Conservation (phyloP, 2,329 filamentous ascomycete species). For the Talaromyces pinophilus region DNA sequence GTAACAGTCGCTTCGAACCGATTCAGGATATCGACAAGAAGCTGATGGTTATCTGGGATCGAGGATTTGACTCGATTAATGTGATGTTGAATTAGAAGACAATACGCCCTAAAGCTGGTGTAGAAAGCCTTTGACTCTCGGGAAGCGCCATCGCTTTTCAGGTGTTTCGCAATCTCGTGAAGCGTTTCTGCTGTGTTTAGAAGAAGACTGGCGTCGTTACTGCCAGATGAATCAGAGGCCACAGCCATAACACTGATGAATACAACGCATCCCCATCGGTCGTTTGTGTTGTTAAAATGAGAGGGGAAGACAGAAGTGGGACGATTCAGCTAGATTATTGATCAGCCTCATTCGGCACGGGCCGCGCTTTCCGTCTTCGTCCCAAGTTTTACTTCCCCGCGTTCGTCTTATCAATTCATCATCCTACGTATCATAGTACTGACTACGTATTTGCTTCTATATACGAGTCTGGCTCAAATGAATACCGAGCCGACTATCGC, state of each 20-base stretch:
- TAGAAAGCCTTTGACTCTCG: constrained; percentile 3
- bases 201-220: not conserved
- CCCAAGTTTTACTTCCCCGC: not conserved
- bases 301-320: not conserved
- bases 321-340: not conserved
- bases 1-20: not conserved
- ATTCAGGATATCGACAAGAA: not conserved
- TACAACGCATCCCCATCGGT: not conserved
- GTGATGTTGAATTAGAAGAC: constrained; percentile 1
- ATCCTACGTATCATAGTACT: not conserved
- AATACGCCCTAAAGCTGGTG: not conserved
- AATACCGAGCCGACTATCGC: not conserved
- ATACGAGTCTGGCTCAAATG: constrained; percentile 1
- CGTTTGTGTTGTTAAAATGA: not conserved
- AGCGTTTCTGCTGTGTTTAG: not conserved
- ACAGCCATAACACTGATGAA: not conserved
- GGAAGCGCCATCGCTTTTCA: not conserved
- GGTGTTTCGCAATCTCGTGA: not conserved
- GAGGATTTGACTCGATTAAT: not conserved
- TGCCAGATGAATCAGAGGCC: not conserved
- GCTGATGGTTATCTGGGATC: not conserved
- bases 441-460: not conserved
- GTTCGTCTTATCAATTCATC: not conserved
- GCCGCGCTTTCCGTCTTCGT: not conserved
- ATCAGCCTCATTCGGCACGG: constrained; percentile 4